Percentiles rank a stretch among this genome's conserved stretches.
These are phyloP conservation scores for Sugiyamaella qingdaonensis DNA, from an alignment of 805 yeast species.

Conservation along the genomic window DNA sequence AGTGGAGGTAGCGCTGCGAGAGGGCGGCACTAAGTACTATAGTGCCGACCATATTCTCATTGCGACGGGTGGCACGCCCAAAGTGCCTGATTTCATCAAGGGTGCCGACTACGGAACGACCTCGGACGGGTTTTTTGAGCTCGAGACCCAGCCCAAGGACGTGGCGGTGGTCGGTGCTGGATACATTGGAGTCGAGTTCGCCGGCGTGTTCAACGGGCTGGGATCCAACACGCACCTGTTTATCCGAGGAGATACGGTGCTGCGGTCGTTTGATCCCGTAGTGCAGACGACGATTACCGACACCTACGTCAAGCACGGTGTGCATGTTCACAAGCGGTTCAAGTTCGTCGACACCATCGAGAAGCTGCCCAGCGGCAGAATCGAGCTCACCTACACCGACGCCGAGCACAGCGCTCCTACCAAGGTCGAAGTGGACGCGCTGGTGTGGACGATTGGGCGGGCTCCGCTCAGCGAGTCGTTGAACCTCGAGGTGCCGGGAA, in stretches of 20 bases:
- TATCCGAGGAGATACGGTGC: conserved; percentile 85
- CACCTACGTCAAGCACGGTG: conserved; percentile 74
- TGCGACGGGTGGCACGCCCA: conserved; percentile 91
- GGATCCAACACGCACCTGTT: conserved; percentile 83
- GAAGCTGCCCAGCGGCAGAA: conserved; percentile 41
- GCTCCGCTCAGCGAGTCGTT: conserved; percentile 61
- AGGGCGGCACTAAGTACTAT: conserved; percentile 52
- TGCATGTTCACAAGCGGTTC: conserved; percentile 68
- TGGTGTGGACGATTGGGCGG: conserved; percentile 95
- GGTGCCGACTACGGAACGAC: conserved; percentile 82
- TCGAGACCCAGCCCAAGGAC: conserved; percentile 78
- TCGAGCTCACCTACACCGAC: conserved; percentile 44
- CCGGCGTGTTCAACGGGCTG: conserved; percentile 88
- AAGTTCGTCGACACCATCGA: conserved; percentile 42
- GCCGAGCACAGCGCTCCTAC: conserved; percentile 35
- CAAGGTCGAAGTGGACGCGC: conserved; percentile 62
- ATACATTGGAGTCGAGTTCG: conserved; percentile 91
- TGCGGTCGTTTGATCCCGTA: conserved; percentile 80
- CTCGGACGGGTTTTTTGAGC: conserved; percentile 86
- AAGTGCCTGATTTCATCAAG: conserved; percentile 61
- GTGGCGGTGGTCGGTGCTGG: conserved; percentile 98
- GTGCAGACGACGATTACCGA: conserved; percentile 78
- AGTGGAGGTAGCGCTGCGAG: conserved; percentile 71
- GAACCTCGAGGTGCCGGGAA: conserved; percentile 72
- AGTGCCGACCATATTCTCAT: conserved; percentile 80